Base-by-base conservation (phyloP, 2,329 filamentous ascomycete species). In the Colletotrichum ledebouriae region DNA sequence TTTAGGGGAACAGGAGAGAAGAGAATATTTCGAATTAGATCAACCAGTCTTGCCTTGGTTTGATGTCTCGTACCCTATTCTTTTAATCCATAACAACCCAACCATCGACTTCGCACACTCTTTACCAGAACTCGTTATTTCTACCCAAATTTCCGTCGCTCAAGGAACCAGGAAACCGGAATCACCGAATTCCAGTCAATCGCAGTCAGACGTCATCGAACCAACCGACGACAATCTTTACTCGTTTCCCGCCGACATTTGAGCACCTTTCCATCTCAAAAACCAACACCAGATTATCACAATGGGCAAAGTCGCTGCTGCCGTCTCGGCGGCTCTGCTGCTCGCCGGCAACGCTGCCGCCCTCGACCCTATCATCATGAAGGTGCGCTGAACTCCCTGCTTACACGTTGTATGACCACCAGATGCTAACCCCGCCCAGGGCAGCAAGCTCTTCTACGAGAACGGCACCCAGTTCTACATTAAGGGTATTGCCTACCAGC, bases 401-500 rank as follows among this genome's bases (percentile, higher is more conserved):
- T 71, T 69, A 52, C 53, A 44, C 53, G 29, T 9, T 56, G 47
- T 56, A 6, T 9, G 29, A 50, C 29, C 37, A 52, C n/a, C 17
- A 20, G 13, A 4, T 25, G 37, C 64, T 59, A 22, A 69, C 39
- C 47, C 5, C 73, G 72, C 61, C 20, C 76, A 91, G 87, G 90
- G 93, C 74, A 88, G 88, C 78, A 94, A 96, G 82, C 95, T 98
- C 86, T 98, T 97, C 86, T 94, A 92, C 85, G 87, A 92, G 80
- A 92, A 90, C 75, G 85, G 85, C 71, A 87, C 85, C 17, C 84
- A 87, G 75, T 87, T 87, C 82, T 97, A 90, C 86, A 93, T 98
- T 80, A 93, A 92, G 81, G 96, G 96, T 83, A 86, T 99, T 74
- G 96, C 96, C 73, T 99, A 99, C 84, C 96, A 99, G 85, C 89